A percentile compares a stretch with the other conserved stretches of the same genome.
phyloP scores from a whole-genome alignment of 116 monocot genomes.

The Dioscorea cayenensis region DNA sequence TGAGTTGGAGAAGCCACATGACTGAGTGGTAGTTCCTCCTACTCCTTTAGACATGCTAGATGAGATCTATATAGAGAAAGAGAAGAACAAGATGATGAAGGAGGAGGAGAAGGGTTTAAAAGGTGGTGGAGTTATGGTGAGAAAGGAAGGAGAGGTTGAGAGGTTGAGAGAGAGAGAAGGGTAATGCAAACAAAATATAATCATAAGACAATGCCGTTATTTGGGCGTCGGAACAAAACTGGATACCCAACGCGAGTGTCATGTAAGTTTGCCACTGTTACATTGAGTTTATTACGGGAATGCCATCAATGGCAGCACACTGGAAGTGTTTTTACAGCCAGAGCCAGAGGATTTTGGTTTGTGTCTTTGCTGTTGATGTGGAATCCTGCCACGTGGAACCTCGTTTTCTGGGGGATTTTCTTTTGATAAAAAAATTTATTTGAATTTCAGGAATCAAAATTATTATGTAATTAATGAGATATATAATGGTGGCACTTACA shows the following conservation, averaged over 20 bases:
- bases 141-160: background rate
- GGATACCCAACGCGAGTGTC: slow-evolving; percentile 2
- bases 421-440: too few relatives aligned
- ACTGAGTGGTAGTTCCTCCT: background rate
- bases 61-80: slow-evolving; percentile 1
- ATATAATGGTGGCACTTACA: too few relatives aligned
- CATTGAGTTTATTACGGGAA: background rate
- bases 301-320: background rate
- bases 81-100: background rate
- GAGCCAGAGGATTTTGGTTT: too few relatives aligned
- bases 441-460: too few relatives aligned
- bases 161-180: background rate
- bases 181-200: slow-evolving; percentile 17
- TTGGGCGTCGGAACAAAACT: slow-evolving; percentile 17
- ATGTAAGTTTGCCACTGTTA: background rate
- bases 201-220: slow-evolving; percentile 45
- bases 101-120: background rate
- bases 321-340: too few relatives aligned
- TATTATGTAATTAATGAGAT: too few relatives aligned
- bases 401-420: too few relatives aligned
- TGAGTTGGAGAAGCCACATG: slow-evolving; percentile 16
- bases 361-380: too few relatives aligned
- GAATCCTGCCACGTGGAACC: too few relatives aligned
- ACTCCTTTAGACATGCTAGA: slow-evolving; percentile 14
- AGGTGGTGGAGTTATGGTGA: slow-evolving; percentile 3